phyloP scores from a whole-genome alignment of 345 rosid species.

The Lepidium didymum region DNA sequence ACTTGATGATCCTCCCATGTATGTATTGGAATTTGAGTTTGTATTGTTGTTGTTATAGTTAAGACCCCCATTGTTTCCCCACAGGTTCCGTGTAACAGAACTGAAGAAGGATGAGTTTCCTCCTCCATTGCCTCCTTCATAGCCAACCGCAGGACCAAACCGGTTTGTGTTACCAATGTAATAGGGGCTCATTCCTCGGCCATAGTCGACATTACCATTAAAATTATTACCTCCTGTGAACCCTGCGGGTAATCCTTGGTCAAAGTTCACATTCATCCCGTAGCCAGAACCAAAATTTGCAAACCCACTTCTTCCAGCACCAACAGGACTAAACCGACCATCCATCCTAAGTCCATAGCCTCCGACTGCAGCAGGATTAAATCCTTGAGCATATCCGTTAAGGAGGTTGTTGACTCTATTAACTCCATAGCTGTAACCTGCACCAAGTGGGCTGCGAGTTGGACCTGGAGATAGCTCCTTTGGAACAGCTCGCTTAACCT shows the following conservation, averaged over 20 bases:
- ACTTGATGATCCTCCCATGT: slow-evolving; percentile 41
- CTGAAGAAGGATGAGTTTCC: slow-evolving; percentile 61
- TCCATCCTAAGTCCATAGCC: slow-evolving; percentile 63
- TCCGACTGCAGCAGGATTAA: slow-evolving; percentile 37
- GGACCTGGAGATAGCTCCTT: slow-evolving; percentile 86
- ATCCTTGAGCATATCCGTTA: slow-evolving; percentile 68
- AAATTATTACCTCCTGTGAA: slow-evolving; percentile 54
- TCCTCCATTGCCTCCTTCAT: slow-evolving; percentile 42
- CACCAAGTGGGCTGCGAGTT: slow-evolving; percentile 63
- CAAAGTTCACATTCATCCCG: slow-evolving; percentile 71
- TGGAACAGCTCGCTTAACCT: slow-evolving; percentile 97
- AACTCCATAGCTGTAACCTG: slow-evolving; percentile 58
- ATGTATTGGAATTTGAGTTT: slow-evolving; percentile 37
- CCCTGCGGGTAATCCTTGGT: slow-evolving; percentile 58
- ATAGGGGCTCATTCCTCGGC: slow-evolving; percentile 63
- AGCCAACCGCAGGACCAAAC: slow-evolving; percentile 61
- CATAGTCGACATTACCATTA: slow-evolving; percentile 55
- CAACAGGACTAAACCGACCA: slow-evolving; percentile 71
- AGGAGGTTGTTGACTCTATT: slow-evolving; percentile 63
- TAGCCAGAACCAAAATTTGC: slow-evolving; percentile 37
- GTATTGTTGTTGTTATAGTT: slow-evolving; percentile 29
- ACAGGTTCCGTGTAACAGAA: slow-evolving; percentile 56
- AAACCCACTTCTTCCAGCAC: slow-evolving; percentile 53
- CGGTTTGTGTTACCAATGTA: slow-evolving; percentile 61
- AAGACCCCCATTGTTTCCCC: slow-evolving; percentile 62